A percentile compares a stretch with the other conserved stretches of the same genome.
These are phyloP conservation scores for Aegilops tauschii DNA, from an alignment of 176 grass and related monocot genomes.

Conservation along the genomic window DNA sequence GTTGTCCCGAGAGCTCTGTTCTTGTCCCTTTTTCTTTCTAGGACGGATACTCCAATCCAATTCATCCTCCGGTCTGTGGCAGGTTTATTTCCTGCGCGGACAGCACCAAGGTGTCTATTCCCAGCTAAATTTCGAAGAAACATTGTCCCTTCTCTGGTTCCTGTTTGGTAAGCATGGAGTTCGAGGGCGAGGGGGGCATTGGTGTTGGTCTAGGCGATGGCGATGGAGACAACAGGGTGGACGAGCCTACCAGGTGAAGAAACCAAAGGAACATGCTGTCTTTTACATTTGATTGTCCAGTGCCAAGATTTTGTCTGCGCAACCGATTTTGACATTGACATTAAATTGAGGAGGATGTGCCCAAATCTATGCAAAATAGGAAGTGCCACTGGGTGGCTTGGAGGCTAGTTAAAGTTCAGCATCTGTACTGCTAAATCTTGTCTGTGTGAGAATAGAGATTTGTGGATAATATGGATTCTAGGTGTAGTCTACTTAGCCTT, in stretches of 20 bases:
- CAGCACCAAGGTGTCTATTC: background rate
- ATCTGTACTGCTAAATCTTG: background rate
- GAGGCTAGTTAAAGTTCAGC: background rate
- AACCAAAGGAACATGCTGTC: background rate
- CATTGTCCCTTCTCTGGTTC: background rate
- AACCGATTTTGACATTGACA: background rate
- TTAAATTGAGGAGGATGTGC: background rate
- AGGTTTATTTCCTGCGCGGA: background rate
- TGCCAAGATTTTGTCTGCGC: background rate
- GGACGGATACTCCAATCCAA: background rate
- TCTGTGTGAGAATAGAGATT: background rate
- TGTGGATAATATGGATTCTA: background rate
- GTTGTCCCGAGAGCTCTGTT: background rate
- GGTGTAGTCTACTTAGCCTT: background rate
- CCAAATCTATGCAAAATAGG: background rate
- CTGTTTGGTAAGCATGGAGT: constrained; percentile 41
- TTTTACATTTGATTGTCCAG: background rate
- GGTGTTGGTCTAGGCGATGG: constrained; percentile 3
- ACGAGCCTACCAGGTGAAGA: constrained; percentile 54
- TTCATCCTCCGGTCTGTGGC: background rate
- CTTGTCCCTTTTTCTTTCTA: background rate
- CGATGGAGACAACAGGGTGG: constrained; percentile 40
- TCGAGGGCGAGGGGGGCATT: constrained; percentile 37
- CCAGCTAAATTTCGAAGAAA: background rate
- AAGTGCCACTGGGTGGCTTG: background rate